Percentiles rank a stretch among this genome's conserved stretches.
These are phyloP conservation scores for Albophoma yamanashiensis DNA, from an alignment of 2,329 filamentous ascomycete species.

Conservation along the genomic window DNA sequence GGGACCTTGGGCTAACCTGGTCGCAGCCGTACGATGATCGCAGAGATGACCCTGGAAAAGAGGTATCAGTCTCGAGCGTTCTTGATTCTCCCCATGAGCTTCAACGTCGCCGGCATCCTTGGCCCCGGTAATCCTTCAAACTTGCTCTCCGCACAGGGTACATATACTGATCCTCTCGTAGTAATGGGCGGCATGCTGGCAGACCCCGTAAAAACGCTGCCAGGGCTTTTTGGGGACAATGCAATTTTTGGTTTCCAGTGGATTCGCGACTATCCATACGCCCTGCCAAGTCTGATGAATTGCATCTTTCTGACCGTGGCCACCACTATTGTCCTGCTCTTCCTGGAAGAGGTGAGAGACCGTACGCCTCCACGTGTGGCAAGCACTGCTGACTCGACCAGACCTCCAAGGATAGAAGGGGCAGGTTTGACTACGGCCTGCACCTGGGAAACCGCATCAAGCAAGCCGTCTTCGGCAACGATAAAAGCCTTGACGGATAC, in stretches of 20 bases:
- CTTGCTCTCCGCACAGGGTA: neutral
- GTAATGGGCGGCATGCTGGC: constrained; percentile 58
- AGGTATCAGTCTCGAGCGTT: constrained; percentile 61
- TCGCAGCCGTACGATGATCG: constrained; percentile 28
- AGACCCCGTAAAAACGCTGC: constrained; percentile 52
- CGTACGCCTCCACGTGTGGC: constrained; percentile 40
- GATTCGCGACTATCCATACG: constrained; percentile 48
- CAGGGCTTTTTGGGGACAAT: constrained; percentile 33
- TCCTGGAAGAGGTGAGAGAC: constrained; percentile 52
- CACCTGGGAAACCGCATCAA: constrained; percentile 21
- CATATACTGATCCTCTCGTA: neutral
- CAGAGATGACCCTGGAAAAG: constrained; percentile 57
- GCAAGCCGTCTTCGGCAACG: constrained; percentile 13
- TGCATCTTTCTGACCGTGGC: constrained; percentile 34
- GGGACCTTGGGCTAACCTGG: neutral
- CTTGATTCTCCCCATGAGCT: constrained; percentile 62
- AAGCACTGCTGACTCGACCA: constrained; percentile 28
- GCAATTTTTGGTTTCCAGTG: constrained; percentile 42
- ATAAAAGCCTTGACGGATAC: constrained; percentile 14
- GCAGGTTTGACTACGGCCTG: constrained; percentile 34
- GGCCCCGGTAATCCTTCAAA: constrained; percentile 38
- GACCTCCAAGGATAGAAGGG: constrained; percentile 35
- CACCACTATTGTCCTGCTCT: constrained; percentile 34
- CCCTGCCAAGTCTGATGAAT: constrained; percentile 42
- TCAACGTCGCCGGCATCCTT: constrained; percentile 63